These are phyloP conservation scores for Metschnikowia colocasiae DNA, from an alignment of 805 yeast species.

Conservation along the genomic window DNA sequence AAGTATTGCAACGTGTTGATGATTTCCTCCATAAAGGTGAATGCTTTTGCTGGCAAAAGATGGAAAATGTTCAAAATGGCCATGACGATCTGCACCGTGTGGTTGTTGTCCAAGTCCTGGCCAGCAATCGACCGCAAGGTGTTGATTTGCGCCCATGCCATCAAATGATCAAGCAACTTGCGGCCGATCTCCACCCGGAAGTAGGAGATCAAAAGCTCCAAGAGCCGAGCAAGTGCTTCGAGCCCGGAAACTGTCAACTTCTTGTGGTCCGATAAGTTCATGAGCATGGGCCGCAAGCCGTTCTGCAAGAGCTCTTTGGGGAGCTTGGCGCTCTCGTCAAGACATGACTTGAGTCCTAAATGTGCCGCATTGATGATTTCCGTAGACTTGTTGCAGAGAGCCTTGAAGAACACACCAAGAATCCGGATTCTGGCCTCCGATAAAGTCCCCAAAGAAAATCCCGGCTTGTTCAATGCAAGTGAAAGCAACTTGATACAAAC, in stretches of 20 bases:
- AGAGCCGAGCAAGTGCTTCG: constrained; percentile 82
- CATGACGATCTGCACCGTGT: constrained; percentile 79
- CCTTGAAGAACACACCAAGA: constrained; percentile 91
- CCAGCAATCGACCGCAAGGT: constrained; percentile 72
- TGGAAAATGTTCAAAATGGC: constrained; percentile 91
- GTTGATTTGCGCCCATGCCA: constrained; percentile 92
- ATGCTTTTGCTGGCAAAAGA: constrained; percentile 86
- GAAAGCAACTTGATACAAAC: constrained; percentile 85
- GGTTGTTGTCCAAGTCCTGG: constrained; percentile 75
- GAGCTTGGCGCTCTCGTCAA: constrained; percentile 79
- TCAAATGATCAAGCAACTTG: constrained; percentile 84
- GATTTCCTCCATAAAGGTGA: constrained; percentile 84
- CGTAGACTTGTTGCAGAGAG: constrained; percentile 78
- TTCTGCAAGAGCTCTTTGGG: constrained; percentile 95
- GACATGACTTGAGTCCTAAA: constrained; percentile 75
- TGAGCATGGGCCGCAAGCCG: constrained; percentile 91
- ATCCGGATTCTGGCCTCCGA: constrained; percentile 80
- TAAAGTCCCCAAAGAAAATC: constrained; percentile 68
- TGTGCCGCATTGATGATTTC: constrained; percentile 93
- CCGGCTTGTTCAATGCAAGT: constrained; percentile 79
- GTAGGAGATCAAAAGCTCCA: constrained; percentile 84
- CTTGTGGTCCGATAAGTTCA: constrained; percentile 92
- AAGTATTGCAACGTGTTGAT: constrained; percentile 69
- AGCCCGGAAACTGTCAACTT: constrained; percentile 84
- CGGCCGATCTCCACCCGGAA: constrained; percentile 96